A percentile compares a stretch with the other conserved stretches of the same genome.
Evolutionary conservation across 495 filamentous ascomycete species (phyloP).

Genomic region (Talaromyces stipitatus): DNA sequence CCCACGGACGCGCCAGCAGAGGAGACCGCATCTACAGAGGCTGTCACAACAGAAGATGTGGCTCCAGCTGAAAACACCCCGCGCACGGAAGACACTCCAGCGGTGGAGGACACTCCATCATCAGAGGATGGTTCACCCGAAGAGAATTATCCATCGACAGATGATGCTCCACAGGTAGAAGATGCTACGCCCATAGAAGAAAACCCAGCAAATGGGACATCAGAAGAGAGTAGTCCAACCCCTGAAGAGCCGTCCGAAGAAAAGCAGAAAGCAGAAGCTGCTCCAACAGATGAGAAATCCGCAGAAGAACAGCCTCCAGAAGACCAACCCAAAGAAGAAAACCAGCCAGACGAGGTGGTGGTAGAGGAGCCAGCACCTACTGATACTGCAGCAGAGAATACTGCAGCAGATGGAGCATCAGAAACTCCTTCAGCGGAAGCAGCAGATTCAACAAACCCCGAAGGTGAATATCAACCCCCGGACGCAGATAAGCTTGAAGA

Average conservation of each 20-base stretch:
- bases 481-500: constrained; percentile 5
- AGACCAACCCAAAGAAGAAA: constrained; percentile 9
- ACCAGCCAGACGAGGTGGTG: not conserved
- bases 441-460: not conserved
- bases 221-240: not conserved
- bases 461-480: constrained; percentile 5
- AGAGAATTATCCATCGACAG: not conserved
- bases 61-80: not conserved
- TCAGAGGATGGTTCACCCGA: not conserved
- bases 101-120: not conserved
- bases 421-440: not conserved
- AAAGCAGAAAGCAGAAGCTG: not conserved
- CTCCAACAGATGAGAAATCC: not conserved
- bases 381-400: not conserved
- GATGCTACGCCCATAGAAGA: not conserved
- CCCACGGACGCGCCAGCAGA: not conserved
- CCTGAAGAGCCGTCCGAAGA: constrained; percentile 4
- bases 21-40: not conserved
- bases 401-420: not conserved
- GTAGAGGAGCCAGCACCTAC: constrained; percentile 6
- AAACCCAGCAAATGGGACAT: not conserved
- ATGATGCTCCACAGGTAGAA: not conserved
- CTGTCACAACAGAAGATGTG: not conserved
- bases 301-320: no score
- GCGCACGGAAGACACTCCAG: not conserved